These are phyloP conservation scores for Rhizopus microsporus DNA, from an alignment of 371 early-diverging fungal genomes.

Conservation along the genomic window DNA sequence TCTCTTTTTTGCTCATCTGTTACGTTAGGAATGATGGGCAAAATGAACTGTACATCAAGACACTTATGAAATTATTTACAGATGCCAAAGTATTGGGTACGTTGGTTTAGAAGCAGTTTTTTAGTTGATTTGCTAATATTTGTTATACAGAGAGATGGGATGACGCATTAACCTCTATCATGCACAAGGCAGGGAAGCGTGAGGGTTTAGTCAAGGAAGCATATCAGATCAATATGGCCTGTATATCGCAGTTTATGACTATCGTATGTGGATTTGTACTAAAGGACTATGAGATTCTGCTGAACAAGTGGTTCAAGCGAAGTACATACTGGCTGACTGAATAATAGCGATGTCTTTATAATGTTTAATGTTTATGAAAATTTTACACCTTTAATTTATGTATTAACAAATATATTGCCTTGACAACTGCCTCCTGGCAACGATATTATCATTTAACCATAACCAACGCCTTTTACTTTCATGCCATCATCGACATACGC, in stretches of 20 bases:
- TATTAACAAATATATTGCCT: no score
- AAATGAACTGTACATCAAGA: constrained; percentile 29
- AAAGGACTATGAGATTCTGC: constrained; percentile 36
- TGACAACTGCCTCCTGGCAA: no score
- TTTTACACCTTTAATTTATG: no score
- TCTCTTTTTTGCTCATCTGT: not conserved
- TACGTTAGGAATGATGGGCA: constrained; percentile 16
- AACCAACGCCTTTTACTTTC: no score
- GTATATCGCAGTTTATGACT: constrained; percentile 23
- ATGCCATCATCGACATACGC: no score
- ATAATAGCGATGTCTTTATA: constrained; percentile 7
- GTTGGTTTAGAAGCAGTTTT: not conserved
- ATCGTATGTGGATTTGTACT: constrained; percentile 40
- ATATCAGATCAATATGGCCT: constrained; percentile 6
- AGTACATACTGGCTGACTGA: constrained; percentile 31
- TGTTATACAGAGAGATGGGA: constrained; percentile 27
- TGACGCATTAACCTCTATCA: not conserved
- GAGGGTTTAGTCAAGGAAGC: not conserved
- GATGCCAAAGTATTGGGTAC: constrained; percentile 32
- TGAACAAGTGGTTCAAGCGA: constrained; percentile 46
- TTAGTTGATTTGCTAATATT: not conserved
- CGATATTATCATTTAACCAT: no score
- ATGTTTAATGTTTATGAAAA: no score
- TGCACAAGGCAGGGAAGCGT: not conserved
- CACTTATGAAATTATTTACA: constrained; percentile 29